Base-by-base conservation (phyloP, 148 eudicot genomes). In the Gaultheria prostrata region DNA sequence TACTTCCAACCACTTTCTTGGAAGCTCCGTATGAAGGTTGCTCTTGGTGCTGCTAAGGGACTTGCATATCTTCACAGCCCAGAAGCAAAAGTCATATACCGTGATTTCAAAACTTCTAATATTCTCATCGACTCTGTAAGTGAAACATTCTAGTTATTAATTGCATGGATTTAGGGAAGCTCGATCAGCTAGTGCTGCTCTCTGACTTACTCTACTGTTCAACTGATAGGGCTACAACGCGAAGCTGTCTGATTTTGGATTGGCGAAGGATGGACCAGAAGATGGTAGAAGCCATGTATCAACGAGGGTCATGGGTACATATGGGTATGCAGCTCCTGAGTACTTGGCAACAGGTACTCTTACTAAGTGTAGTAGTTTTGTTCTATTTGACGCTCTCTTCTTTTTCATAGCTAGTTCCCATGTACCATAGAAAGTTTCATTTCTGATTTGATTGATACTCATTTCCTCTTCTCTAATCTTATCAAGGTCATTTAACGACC, bases 161-260 rank as follows among this genome's bases (percentile, higher is more conserved):
- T 39, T 65, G 6, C 43, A 11, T 43, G 2, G 7, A 39, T 83
- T 54, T 30, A 53, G 46, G 26, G 17, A 51, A 53, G 26, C 65
- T 65, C 6, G 43, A 39, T 39, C 32, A n/a, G 30, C 20, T 17
- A 77, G 70, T 57, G 43, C 48, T 82, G 50, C 33, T 28, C 54
- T 8, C 83, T 84, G 12, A 79, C n/a, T 12, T 20, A 20, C 4
- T n/a, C 43, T 80, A 13, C 20, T 49, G 17, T 83, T 73, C 26
- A 49, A 54, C 80, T 48, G 50, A 80, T 87, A 95, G 98, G 82
- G 90, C 78, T 93, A 86, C 67, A 91, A 90, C 72, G 97, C 95
- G 17, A 95, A 93, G 87, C 97, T 95, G 46, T 95, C 98, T 43
- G 98, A 93, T 89, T 95, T 95, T 48, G 98, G 97, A 86, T 88